Conservation (phyloP, 495 filamentous ascomycete species). For the Penicillium malachiteum region DNA sequence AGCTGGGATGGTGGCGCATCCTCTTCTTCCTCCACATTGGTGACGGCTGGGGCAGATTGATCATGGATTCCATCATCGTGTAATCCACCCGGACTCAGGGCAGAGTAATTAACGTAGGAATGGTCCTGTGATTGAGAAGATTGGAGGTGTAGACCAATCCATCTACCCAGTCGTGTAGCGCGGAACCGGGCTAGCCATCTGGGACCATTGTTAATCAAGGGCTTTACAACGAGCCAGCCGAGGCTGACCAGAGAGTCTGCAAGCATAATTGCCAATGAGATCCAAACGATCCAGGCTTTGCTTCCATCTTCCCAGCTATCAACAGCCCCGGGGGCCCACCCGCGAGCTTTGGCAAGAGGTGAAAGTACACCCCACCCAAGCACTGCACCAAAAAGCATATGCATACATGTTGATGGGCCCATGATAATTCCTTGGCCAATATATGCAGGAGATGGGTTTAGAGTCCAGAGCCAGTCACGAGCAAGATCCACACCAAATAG, state of each 20-base stretch:
- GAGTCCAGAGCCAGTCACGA: conserved; percentile 85
- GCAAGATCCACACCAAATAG: conserved; percentile 77
- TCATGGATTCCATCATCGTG: not conserved
- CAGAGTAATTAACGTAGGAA: conserved; percentile 42
- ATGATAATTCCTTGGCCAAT: conserved; percentile 80
- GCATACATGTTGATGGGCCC: conserved; percentile 84
- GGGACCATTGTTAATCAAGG: conserved; percentile 48
- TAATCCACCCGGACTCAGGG: conserved; percentile 24
- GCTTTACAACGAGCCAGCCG: conserved; percentile 70
- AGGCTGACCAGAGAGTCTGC: conserved; percentile 88
- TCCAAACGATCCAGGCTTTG: conserved; percentile 98
- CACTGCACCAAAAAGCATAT: conserved; percentile 91
- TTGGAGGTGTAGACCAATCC: conserved; percentile 22
- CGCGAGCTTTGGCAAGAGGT: conserved; percentile 77
- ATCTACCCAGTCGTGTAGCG: conserved; percentile 26
- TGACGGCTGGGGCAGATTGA: not conserved
- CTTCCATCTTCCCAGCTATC: conserved; percentile 85
- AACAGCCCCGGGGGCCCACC: conserved; percentile 88
- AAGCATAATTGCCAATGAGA: conserved; percentile 94
- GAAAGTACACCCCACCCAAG: conserved; percentile 91
- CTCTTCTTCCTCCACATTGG: conserved; percentile 42
- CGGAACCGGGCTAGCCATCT: conserved; percentile 30
- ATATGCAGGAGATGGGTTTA: conserved; percentile 95
- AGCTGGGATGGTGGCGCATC: conserved; percentile 85
- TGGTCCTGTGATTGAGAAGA: conserved; percentile 16